Evolutionary conservation across 1,284 basidiomycete genomes (phyloP).

Genomic region (Cutaneotrichosporon cutaneum): DNA sequence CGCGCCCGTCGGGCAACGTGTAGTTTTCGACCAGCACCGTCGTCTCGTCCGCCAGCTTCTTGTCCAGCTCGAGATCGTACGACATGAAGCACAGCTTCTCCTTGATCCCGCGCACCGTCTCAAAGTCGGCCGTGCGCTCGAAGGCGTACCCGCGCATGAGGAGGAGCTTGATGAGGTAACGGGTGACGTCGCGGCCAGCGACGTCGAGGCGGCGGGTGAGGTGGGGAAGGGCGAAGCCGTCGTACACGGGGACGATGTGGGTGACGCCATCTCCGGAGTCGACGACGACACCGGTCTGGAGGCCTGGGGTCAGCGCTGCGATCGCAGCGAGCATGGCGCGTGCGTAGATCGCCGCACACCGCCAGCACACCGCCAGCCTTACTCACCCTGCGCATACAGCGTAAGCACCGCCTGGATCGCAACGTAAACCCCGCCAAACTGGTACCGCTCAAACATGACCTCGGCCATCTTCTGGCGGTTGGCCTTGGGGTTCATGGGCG

Average conservation of each 20-base stretch:
- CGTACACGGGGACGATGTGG: conserved; percentile 97
- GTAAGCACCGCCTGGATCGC: conserved; percentile 99
- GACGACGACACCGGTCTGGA: conserved; percentile 97
- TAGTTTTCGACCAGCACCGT: conserved; percentile 95
- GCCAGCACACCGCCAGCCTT: not conserved
- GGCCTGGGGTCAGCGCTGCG: conserved; percentile 59
- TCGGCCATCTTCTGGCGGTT: conserved; percentile 94
- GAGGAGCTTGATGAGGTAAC: conserved; percentile 96
- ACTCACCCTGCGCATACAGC: conserved; percentile 91
- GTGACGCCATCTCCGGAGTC: conserved; percentile 99
- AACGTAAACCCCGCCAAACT: conserved; percentile 92
- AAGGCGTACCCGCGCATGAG: conserved; percentile 99
- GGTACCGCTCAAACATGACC: conserved; percentile 99
- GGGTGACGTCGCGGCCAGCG: conserved; percentile 95
- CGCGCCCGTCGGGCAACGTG: conserved; percentile 94
- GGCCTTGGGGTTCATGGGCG: conserved; percentile 97
- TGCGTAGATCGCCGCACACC: not conserved
- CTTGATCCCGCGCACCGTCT: conserved; percentile 97
- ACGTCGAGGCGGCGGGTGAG: conserved; percentile 92
- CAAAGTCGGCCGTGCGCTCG: conserved; percentile 98
- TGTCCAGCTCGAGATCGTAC: conserved; percentile 94
- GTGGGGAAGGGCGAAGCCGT: conserved; percentile 93
- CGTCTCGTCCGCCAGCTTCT: conserved; percentile 90
- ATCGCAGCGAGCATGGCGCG: not conserved
- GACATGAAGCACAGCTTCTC: conserved; percentile 98